These are phyloP conservation scores for Hypoxylon cercidicola DNA, from an alignment of 495 filamentous ascomycete genomes.

Conservation along the genomic window DNA sequence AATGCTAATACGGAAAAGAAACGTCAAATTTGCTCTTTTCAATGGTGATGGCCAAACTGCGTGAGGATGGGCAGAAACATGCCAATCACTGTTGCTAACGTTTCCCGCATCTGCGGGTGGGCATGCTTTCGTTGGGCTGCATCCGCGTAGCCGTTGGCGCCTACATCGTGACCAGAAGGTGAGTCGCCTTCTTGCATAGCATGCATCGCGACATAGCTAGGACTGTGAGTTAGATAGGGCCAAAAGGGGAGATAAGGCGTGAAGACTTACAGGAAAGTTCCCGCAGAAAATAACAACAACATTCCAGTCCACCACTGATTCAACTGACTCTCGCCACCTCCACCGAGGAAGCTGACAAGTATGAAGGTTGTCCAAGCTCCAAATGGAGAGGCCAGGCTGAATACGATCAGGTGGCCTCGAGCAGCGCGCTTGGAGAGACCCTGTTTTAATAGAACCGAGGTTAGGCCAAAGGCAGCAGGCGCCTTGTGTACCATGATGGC, in stretches of 20 bases:
- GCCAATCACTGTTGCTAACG: conserved; percentile 80
- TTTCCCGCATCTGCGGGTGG: conserved; percentile 68
- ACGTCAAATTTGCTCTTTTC: conserved; percentile 32
- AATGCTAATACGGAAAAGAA: conserved; percentile 31
- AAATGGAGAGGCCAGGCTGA: conserved; percentile 88
- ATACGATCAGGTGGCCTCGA: conserved; percentile 85
- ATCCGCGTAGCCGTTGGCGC: conserved; percentile 75
- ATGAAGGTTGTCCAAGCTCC: conserved; percentile 87
- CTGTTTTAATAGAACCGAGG: conserved; percentile 86
- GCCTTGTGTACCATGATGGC: conserved; percentile 98
- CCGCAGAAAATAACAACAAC: conserved; percentile 88
- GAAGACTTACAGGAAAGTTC: conserved; percentile 87
- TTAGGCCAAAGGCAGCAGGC: conserved; percentile 94
- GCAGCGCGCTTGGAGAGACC: conserved; percentile 87
- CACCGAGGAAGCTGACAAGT: conserved; percentile 76
- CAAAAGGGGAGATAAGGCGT: background rate
- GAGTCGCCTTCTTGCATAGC: conserved; percentile 87
- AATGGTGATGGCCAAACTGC: conserved; percentile 91
- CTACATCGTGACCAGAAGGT: conserved; percentile 60
- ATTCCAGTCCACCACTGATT: conserved; percentile 91
- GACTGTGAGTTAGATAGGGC: conserved; percentile 32
- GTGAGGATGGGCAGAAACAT: conserved; percentile 92
- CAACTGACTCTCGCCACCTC: conserved; percentile 51
- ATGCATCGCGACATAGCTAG: conserved; percentile 97
- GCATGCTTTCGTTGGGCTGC: conserved; percentile 62